Conservation (phyloP, 495 filamentous ascomycete genomes). For the Trichoderma reesei region DNA sequence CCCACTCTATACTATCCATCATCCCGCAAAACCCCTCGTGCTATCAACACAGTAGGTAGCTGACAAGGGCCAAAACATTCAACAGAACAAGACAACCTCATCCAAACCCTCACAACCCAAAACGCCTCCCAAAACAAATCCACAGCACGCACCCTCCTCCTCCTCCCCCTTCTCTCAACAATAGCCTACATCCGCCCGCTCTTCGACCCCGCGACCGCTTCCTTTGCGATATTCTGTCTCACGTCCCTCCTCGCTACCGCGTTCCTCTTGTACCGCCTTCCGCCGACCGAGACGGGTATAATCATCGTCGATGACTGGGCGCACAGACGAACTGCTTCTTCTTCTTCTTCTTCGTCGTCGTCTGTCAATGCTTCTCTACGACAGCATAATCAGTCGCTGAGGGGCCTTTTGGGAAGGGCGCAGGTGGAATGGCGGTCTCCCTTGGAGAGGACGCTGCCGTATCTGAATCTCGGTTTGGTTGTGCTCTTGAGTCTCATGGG, state of each 20-base stretch:
- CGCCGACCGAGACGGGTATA: conserved; percentile 30
- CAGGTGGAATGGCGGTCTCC: conserved; percentile 18
- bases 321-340: neutral
- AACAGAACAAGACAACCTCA: conserved; percentile 63
- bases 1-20: conserved; percentile 9
- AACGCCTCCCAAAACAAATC: conserved; percentile 49
- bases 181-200: conserved; percentile 45
- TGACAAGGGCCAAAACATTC: neutral
- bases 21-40: conserved; percentile 13
- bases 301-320: conserved; percentile 25
- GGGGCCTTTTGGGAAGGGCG: neutral
- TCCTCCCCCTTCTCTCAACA: conserved; percentile 42
- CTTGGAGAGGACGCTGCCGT: conserved; percentile 37
- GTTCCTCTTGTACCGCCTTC: conserved; percentile 35
- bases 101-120: conserved; percentile 43
- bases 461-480: conserved; percentile 37
- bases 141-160: conserved; percentile 49
- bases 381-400: neutral
- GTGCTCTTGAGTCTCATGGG: conserved; percentile 27
- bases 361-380: neutral
- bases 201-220: conserved; percentile 20
- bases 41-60: neutral
- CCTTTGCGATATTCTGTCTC: conserved; percentile 45
- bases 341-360: too few species aligned
- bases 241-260: conserved; percentile 51